Evolutionary conservation across 1,284 basidiomycete genomes (phyloP), one percentile per base, ranked within the genome.

Genomic region (Ceratobasidium sp.): DNA sequence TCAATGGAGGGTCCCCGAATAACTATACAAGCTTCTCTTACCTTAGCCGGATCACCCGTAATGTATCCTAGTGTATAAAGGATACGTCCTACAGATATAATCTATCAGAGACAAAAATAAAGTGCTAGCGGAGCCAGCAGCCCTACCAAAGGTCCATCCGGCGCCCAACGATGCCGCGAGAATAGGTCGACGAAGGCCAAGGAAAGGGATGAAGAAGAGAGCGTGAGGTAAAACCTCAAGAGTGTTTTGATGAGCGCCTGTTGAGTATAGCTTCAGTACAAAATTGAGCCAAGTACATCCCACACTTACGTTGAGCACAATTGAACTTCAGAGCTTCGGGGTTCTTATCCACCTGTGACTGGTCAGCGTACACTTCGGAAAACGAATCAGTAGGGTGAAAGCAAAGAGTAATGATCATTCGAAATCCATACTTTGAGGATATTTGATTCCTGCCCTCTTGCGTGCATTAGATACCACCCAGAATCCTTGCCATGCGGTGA

Each of bases 321-420:
- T 79, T 79, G 56, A 72, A 78, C 23, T 56, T 70, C 61, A 80
- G 39, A 15, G 80, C 80, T 13, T 77, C 78, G n/a, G 55, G 42
- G 56, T 55, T 53, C 28, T 79, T 71, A 18, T 78, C 78, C 55
- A 69, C 46, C 66, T 79, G 64, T 18, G 55, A 75, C 42, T 79
- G 79, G 44, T 79, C 78, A n/a, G 80, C 80, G 60, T 80, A 80
- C 49, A 79, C 79, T 79, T 49, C 13, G 13, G 2, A 46, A 58
- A 68, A 33, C 15, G n/a, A 42, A 61, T 18, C 40, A 20, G 60
- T 39, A n/a, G 28, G 23, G 26, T 15, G 33, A 69, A n/a, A 26
- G 18, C 18, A 66, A 46, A 49, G n/a, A 23, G 5, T 10, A 40
- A 61, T 26, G 10, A 15, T 39, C 13, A 28, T 23, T 33, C 33